Percentiles rank a stretch among this genome's conserved stretches.
Conservation (phyloP, 1,284 basidiomycete species). For the Cutaneotrichosporon mucoides region DNA sequence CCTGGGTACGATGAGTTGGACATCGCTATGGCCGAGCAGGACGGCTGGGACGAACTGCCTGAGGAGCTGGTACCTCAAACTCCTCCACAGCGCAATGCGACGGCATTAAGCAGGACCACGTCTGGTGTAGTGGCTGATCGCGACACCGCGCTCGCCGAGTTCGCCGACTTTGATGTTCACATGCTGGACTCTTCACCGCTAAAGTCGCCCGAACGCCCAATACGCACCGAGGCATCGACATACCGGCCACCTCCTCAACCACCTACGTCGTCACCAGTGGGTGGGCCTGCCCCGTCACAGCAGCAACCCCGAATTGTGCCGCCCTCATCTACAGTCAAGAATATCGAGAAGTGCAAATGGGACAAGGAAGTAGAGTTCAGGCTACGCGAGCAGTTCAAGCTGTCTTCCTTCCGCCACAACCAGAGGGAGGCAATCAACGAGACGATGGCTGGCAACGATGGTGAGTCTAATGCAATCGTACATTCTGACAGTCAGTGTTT, state of each 20-base stretch:
- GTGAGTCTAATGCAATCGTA: slow-evolving; percentile 9
- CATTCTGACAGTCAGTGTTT: slow-evolving; percentile 58
- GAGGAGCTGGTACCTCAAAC: slow-evolving; percentile 16
- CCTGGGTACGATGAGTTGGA: slow-evolving; percentile 28
- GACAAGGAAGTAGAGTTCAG: slow-evolving; percentile 60
- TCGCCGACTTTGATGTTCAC: slow-evolving; percentile 23
- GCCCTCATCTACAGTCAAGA: slow-evolving; percentile 10
- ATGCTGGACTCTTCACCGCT: slow-evolving; percentile 31
- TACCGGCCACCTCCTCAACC: not conserved
- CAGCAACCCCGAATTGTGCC: not conserved
- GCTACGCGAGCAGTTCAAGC: slow-evolving; percentile 63
- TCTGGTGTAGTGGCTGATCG: not conserved
- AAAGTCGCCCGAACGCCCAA: slow-evolving; percentile 6
- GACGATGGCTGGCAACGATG: slow-evolving; percentile 71
- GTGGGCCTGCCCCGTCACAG: not conserved
- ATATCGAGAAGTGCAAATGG: slow-evolving; percentile 50
- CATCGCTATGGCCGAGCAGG: slow-evolving; percentile 30
- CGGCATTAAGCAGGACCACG: not conserved
- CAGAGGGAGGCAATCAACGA: slow-evolving; percentile 82
- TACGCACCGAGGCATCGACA: not conserved
- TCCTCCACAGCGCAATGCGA: not conserved
- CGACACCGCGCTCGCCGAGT: slow-evolving; percentile 23
- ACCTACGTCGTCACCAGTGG: too few species aligned
- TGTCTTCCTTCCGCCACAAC: slow-evolving; percentile 70
- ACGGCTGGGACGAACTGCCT: not conserved